Base-by-base conservation (phyloP, 1,139 yeast genomes). In the Yarrowia galli region DNA sequence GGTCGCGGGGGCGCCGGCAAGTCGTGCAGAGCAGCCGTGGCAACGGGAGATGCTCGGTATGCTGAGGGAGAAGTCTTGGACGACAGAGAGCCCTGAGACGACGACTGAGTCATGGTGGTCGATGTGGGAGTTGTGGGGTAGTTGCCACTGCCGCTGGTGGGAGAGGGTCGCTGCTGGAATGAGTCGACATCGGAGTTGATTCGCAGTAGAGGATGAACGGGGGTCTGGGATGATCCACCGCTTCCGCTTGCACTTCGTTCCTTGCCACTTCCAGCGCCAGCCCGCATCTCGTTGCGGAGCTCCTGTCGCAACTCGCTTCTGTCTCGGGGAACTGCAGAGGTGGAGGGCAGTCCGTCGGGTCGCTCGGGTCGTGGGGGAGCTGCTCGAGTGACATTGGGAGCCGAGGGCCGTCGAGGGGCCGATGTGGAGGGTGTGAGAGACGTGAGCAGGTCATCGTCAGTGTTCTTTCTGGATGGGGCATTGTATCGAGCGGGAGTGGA, bases 81-180 rank as follows among this genome's bases (percentile, higher is more conserved):
- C 49, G 63, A 56, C 28, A 58, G 64, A 1, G 64, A 58, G 40
- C 51, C 51, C 51, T 58, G 64, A 13, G 64, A 58, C 20, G 64
- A 42, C 49, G 64, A 58, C 64, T 58, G 49, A 32, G 51, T 43
- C 51, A 58, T 58, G 15, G n/a, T n/a, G n/a, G n/a, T n/a, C n/a
- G 64, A 42, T 8, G 64, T 58, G 42, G 64, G 64, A 1, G 64
- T 58, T 1, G 64, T 43, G n/a, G 64, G 64, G 51, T 58, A 58
- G 38, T 28, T 25, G 15, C 35, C 35, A 12, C 49, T 10, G 35
- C 15, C 25, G 36, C 40, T 15, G 23, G 40, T 43, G 22, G 51
- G 42, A 13, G 51, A 43, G 1, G 15, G 40, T 15, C 64, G 49
- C 32, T 43, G 40, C 51, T 28, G 40, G 64, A 13, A 42, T 38